Evolutionary conservation across 2,329 filamentous ascomycete genomes (phyloP).

Genomic region (Colletotrichum cereale): DNA sequence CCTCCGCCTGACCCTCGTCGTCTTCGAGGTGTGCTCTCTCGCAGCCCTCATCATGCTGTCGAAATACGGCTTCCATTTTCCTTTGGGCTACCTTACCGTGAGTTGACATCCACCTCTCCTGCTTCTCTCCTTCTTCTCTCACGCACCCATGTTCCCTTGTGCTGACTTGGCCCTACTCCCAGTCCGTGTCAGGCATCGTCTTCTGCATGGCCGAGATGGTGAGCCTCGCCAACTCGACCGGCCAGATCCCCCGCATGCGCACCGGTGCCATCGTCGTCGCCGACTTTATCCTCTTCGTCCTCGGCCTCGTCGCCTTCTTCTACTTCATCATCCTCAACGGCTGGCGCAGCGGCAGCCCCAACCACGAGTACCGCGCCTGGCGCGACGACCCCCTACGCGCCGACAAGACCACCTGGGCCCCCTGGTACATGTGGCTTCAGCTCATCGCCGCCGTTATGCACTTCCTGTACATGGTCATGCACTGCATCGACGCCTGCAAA

Average conservation of each 20-base stretch:
- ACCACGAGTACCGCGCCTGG: constrained; percentile 33
- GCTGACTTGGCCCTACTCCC: neutral
- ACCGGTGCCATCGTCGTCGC: constrained; percentile 38
- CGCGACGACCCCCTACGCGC: constrained; percentile 37
- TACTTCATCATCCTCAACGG: constrained; percentile 42
- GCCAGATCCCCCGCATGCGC: constrained; percentile 41
- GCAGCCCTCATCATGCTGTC: constrained; percentile 40
- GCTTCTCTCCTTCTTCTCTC: neutral
- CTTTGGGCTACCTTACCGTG: constrained; percentile 41
- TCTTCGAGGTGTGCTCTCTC: constrained; percentile 41
- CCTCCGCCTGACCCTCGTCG: constrained; percentile 40
- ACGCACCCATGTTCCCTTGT: no score
- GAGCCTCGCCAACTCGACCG: constrained; percentile 41
- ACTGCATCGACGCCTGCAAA: constrained; percentile 41
- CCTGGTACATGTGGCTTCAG: constrained; percentile 44
- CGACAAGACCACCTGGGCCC: constrained; percentile 41
- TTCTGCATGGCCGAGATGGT: constrained; percentile 56
- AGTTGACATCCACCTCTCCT: neutral
- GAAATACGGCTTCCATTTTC: constrained; percentile 36
- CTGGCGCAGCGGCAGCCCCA: constrained; percentile 36
- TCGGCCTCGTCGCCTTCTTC: constrained; percentile 43
- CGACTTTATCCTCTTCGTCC: constrained; percentile 41
- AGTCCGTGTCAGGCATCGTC: constrained; percentile 54
- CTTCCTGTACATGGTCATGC: constrained; percentile 43
- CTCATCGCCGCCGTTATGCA: constrained; percentile 41